Base-by-base conservation (phyloP, 768 basidiomycete genomes). In the Rubroboletus pulcherrimus region DNA sequence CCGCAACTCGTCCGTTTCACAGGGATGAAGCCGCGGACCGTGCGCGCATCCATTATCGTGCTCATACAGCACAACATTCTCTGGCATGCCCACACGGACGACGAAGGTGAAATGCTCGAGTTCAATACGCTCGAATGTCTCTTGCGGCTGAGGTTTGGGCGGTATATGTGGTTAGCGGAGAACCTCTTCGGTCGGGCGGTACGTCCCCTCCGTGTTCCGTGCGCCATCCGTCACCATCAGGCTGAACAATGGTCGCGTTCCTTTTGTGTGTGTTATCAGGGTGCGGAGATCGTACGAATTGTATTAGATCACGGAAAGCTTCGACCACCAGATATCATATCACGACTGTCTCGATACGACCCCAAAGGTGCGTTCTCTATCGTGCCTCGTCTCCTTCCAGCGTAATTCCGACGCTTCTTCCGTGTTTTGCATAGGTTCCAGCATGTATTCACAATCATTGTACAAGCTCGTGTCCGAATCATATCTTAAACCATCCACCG, bases 61-160 rank as follows among this genome's bases (percentile, higher is more conserved):
- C 81, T 98, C 51, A 79, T 95, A 17, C 95, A 98, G 67, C 95
- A 98, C 68, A 94, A 97, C 71, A 72, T 97, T 42, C 77, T 95
- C 42, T 94, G 93, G 90, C 91, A 93, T 66, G 81, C 86, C 9
- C 80, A 80, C 38, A 79, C 79, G 6, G 85, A 85, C 9, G 83
- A 85, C n/a, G 86, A 84, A 40, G 83, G 81, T 6, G 89, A 88
- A 59, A 80, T 89, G 54, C 77, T 90, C 46, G 93, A 97, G 68
- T 76, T 96, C 59, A 93, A 93, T 64, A 74, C 84, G 14, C 82
- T 88, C 51, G 92, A 93, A 66, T 94, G 93, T 68, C 76, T 97
- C 35, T 75, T 85, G 73, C 78, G 94, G 53, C 64, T 93, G 68
- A 75, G 93, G 60, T 96, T 93, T 69, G 94, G 93, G 26, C 81